Evolutionary conservation across 108 stramenopile species (phyloP).

Genomic region (Hondaea fermentalgiana): DNA sequence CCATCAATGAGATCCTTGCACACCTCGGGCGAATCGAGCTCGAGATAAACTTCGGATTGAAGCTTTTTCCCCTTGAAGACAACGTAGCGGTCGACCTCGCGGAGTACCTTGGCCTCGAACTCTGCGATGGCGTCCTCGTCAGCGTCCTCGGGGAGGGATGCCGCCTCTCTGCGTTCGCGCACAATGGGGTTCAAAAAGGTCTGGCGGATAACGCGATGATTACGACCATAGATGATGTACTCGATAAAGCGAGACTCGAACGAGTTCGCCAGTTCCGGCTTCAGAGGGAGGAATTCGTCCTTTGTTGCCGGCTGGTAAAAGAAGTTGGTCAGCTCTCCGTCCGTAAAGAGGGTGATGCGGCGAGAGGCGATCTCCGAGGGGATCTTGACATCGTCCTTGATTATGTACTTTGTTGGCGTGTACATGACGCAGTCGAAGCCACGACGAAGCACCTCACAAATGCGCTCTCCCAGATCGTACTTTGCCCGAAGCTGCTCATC

Average conservation of each 20-base stretch:
- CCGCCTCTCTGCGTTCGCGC: not conserved
- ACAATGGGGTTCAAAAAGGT: not conserved
- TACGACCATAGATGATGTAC: not conserved
- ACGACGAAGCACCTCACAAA: not conserved
- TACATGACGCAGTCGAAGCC: constrained; percentile 13
- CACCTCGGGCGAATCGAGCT: constrained; percentile 1
- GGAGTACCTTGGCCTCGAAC: not conserved
- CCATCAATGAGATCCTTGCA: not conserved
- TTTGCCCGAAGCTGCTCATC: not conserved
- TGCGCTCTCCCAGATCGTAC: not conserved
- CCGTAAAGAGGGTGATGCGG: not conserved
- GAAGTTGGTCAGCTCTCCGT: not conserved
- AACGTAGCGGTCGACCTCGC: not conserved
- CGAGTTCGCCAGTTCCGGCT: not conserved
- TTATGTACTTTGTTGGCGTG: not conserved
- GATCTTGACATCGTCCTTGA: not conserved
- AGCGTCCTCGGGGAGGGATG: not conserved
- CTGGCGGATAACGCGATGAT: not conserved
- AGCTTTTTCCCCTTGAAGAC: not conserved
- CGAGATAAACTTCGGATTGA: not conserved
- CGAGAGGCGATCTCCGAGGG: not conserved
- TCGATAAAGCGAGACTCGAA: not conserved
- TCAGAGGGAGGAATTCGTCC: not conserved
- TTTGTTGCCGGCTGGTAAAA: not conserved
- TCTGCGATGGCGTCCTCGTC: not conserved